phyloP scores from a whole-genome alignment of 225 moss, liverwort and hornwort genomes.

The Marchantia paleacea region DNA sequence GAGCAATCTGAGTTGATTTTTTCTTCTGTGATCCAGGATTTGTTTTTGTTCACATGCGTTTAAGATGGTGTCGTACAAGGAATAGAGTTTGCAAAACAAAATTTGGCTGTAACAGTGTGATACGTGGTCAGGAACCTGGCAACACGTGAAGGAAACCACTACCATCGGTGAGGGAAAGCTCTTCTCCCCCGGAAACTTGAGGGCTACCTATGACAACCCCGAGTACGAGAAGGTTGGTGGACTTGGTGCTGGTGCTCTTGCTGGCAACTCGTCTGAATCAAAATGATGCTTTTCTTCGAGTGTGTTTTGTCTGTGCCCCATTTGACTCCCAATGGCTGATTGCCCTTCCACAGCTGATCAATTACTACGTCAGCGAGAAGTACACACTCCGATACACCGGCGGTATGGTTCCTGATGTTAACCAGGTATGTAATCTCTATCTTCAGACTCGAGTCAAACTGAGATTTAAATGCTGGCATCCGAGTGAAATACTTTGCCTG shows the following conservation, averaged over 20 bases:
- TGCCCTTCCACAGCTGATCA: conserved; percentile 56
- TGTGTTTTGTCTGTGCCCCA: not conserved
- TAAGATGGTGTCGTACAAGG: not conserved
- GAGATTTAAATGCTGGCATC: not conserved
- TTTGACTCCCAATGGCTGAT: not conserved
- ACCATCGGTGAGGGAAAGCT: conserved; percentile 89
- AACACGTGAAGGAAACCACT: conserved; percentile 92
- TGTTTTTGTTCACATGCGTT: not conserved
- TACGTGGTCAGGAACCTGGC: conserved; percentile 63
- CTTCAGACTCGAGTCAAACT: not conserved
- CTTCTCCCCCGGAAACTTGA: conserved; percentile 93
- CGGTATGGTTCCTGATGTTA: conserved; percentile 90
- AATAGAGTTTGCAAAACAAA: not conserved
- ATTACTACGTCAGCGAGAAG: conserved; percentile 94
- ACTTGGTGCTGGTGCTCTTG: not conserved
- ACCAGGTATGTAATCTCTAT: conserved; percentile 52
- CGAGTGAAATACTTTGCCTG: not conserved
- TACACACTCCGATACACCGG: conserved; percentile 97
- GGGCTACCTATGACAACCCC: conserved; percentile 93
- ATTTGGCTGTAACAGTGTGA: not conserved
- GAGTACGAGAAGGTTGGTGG: conserved; percentile 82
- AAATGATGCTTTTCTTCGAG: no score
- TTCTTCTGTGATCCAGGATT: not conserved
- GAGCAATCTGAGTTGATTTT: not conserved
- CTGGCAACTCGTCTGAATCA: not conserved